These are phyloP conservation scores for Monascus ruber DNA, from an alignment of 2,329 filamentous ascomycete genomes.

Conservation along the genomic window DNA sequence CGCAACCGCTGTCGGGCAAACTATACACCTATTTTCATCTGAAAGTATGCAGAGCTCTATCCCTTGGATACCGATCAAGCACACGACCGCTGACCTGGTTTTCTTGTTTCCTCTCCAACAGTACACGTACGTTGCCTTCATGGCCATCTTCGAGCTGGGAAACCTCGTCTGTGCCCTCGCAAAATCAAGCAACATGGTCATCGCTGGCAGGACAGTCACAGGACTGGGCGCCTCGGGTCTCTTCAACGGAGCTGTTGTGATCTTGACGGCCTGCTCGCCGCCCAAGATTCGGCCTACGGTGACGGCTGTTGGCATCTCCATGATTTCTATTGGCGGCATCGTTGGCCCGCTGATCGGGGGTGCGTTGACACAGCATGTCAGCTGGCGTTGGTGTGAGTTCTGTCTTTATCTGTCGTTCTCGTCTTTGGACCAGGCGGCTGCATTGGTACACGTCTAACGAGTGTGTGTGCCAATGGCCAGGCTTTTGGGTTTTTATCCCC, in stretches of 20 bases:
- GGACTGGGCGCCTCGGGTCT: constrained; percentile 27
- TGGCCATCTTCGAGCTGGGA: constrained; percentile 28
- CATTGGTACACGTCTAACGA: too few relatives aligned
- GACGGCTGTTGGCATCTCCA: constrained; percentile 38
- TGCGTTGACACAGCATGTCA: constrained; percentile 30
- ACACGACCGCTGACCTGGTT: too few relatives aligned
- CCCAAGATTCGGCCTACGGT: constrained; percentile 40
- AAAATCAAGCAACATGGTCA: constrained; percentile 22
- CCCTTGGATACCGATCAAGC: too few relatives aligned
- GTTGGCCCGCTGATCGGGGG: constrained; percentile 33
- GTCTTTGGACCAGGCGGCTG: too few relatives aligned
- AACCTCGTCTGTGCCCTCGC: constrained; percentile 27
- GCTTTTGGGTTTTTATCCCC: neutral
- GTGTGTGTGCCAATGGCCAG: too few relatives aligned
- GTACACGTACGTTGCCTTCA: too few relatives aligned
- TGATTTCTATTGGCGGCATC: constrained; percentile 44
- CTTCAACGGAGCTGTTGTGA: constrained; percentile 16
- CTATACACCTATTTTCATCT: too few relatives aligned
- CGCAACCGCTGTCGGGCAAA: too few relatives aligned
- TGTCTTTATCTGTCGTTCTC: too few relatives aligned
- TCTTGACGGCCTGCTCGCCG: constrained; percentile 32
- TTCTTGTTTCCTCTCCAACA: too few relatives aligned
- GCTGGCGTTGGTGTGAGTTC: constrained; percentile 30
- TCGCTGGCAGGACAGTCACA: constrained; percentile 27
- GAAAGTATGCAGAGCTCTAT: too few relatives aligned